These are phyloP conservation scores for Urostyla sp. DNA, from an alignment of 73 alveolate genomes.

Conservation along the genomic window DNA sequence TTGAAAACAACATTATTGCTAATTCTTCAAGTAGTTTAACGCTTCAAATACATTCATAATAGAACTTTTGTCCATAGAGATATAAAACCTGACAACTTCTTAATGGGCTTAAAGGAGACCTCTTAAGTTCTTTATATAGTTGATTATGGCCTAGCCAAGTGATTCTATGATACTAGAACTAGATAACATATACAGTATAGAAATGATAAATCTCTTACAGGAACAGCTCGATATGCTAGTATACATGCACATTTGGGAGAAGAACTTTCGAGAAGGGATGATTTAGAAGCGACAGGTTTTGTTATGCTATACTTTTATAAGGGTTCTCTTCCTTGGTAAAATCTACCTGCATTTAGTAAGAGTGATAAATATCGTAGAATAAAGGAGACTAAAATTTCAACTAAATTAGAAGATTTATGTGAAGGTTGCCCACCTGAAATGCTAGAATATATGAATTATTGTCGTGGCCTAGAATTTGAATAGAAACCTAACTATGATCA, in stretches of 20 bases:
- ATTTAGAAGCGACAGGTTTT: slow-evolving; percentile 55
- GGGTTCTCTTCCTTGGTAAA: slow-evolving; percentile 70
- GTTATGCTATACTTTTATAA: slow-evolving; percentile 45
- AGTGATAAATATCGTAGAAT: slow-evolving; percentile 61
- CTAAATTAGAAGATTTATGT: slow-evolving; percentile 84
- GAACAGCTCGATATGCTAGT: slow-evolving; percentile 87
- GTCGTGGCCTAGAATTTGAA: slow-evolving; percentile 83
- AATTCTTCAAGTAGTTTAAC: slow-evolving; percentile 66
- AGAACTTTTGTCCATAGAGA: slow-evolving; percentile 86
- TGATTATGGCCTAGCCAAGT: slow-evolving; percentile 85
- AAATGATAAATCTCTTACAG: slow-evolving; percentile 80
- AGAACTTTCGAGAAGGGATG: slow-evolving; percentile 74
- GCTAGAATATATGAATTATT: slow-evolving; percentile 70
- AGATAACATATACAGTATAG: slow-evolving; percentile 79
- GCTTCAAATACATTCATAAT: slow-evolving; percentile 77
- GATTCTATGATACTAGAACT: slow-evolving; percentile 75
- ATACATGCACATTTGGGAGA: slow-evolving; percentile 86
- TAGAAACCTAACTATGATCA: slow-evolving; percentile 84
- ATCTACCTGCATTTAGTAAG: slow-evolving; percentile 65
- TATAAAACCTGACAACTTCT: slow-evolving; percentile 86
- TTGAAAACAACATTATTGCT: slow-evolving; percentile 76
- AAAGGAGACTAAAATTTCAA: slow-evolving; percentile 81
- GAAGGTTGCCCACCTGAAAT: slow-evolving; percentile 80
- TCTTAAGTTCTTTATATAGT: slow-evolving; percentile 69
- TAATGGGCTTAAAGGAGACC: slow-evolving; percentile 70